Conservation (phyloP, 257 asterid genomes). For the Nicotiana obtusifolia region DNA sequence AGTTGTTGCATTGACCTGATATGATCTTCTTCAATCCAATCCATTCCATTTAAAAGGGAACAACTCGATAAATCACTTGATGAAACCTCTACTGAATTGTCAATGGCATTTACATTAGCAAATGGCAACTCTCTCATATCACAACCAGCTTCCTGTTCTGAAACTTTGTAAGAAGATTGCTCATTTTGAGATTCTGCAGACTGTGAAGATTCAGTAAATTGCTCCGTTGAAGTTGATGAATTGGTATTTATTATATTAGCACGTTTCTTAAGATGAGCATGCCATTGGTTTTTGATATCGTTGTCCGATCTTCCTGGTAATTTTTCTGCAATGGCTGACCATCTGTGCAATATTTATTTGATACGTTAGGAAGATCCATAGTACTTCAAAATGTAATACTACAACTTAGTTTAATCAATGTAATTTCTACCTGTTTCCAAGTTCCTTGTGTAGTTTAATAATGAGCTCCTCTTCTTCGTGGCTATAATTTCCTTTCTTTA, state of each 20-base stretch:
- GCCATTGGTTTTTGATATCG: slow-evolving; percentile 49
- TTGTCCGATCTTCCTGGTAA: slow-evolving; percentile 52
- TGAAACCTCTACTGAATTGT: background rate
- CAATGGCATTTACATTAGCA: background rate
- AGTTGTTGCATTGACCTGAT: background rate
- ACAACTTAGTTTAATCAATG: background rate
- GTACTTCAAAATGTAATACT: background rate
- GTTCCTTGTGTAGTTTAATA: slow-evolving; percentile 29
- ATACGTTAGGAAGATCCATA: too few species aligned
- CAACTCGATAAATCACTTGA: background rate
- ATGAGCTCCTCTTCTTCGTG: slow-evolving; percentile 39
- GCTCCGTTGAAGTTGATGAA: background rate
- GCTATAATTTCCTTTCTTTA: slow-evolving; percentile 35
- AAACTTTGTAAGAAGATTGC: background rate
- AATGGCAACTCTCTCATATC: background rate
- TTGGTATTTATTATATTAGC: background rate
- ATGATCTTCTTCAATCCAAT: background rate
- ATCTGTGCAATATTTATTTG: too few species aligned
- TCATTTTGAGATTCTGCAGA: background rate
- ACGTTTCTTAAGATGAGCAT: slow-evolving; percentile 34
- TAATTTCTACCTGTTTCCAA: slow-evolving; percentile 33
- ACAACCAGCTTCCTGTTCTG: background rate
- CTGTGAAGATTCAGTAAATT: background rate
- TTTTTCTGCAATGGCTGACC: slow-evolving; percentile 42
- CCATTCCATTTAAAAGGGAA: background rate